Evolutionary conservation across 2,329 filamentous ascomycete species (phyloP), one percentile per base, ranked within the genome.

Genomic region (Thielaviopsis euricoi): DNA sequence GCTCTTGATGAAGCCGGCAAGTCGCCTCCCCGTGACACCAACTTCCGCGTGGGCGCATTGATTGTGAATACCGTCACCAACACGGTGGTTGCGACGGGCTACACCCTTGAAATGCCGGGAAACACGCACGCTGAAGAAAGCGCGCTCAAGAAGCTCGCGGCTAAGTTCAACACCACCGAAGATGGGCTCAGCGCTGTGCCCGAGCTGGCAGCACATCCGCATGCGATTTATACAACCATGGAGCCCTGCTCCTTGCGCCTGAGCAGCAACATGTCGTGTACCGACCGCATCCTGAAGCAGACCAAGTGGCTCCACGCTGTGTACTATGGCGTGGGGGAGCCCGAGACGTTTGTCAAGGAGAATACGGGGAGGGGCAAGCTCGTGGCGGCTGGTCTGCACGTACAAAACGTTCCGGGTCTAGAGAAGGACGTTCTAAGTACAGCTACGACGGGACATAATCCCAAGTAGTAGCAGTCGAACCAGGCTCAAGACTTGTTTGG

Each of bases 21-120:
- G 37, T 61, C 90, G 10, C 87, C 88, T 1, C 88, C 89, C 29
- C 89, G 86, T 65, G 86, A 90, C 2, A 90, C 88, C 55, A 97
- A 97, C 70, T 98, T 90, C 74, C 82, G 91, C 60, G 90, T 98
- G 23, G 93, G 93, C 49, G 93, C 93, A n/a, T 70, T 95, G n/a
- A 76, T 97, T 48, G 13, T 43, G 21, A 76, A 82, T 59, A 68
- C 75, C 15, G 70, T 71, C 49, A 76, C 73, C 40, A 76, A 82
- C 64, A 43, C 37, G 2, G 17, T 43, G 15, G 17, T 43, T 43
- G 37, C 37, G 5, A 43, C 37, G 2, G 37, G 37, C 37, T 43
- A 43, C 37, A 43, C 37, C 6, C 37, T 43, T 15, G 37, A 43
- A 43, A 43, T 43, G 37, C 37, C 37, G 2, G 37, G 37, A 12